Evolutionary conservation across 1,139 yeast genomes (phyloP), one percentile per base, ranked within the genome.

Genomic region (Candida sojae): DNA sequence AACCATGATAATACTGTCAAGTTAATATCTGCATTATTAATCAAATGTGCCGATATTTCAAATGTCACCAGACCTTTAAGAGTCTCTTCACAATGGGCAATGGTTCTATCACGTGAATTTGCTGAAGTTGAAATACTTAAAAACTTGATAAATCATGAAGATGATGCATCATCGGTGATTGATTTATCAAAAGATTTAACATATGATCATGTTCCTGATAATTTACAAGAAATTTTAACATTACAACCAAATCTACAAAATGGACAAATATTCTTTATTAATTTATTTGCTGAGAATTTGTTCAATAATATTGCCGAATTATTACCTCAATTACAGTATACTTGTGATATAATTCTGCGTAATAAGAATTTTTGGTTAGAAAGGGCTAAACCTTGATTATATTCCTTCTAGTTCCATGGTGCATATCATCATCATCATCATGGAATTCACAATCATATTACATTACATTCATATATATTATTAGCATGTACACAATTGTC

Each of bases 11-110:
- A 61, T 55, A 65, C 58, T 55, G 75, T 72, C 17, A 72, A 71
- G 47, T 70, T 90, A 53, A 71, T 88, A 23, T 75, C 85, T 39
- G 80, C 90, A 28, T 69, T 90, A 51, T 75, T 92, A 51, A 84
- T 92, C 52, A 92, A 92, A 69, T 90, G 96, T 66, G 97, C 97
- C 1, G 98, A 92, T 66, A 91, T 92, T 45, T 88, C 96, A 32
- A 92, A 92, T 63, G 97, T 91, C 26, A 83, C 96, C 2, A 74
- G 98, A 50, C 90, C 92, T 1, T 70, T 89, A 48, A 70, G 80
- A 40, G 83, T 90, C 4, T 85, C 95, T 10, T 80, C 90, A 1
- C 86, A 86, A 66, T 92, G 98, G 97, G 97, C 96, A 4, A 71
- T 82, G 54, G 83, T 84, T 9, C 76, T 92, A 45, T 78, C 86